phyloP scores from a whole-genome alignment of 306 rosid species.

The Mimosa pudica region DNA sequence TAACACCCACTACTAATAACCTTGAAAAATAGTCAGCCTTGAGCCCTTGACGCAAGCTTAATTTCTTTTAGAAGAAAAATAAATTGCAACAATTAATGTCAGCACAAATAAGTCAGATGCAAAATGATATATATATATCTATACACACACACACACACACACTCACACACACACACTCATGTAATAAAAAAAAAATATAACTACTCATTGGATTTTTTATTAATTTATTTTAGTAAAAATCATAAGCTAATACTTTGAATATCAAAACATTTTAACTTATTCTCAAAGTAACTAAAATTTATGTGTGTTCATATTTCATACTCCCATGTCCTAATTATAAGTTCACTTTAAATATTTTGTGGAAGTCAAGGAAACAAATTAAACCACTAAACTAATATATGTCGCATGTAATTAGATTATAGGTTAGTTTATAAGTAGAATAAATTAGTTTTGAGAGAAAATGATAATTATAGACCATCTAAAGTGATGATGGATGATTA shows the following conservation, averaged over 20 bases:
- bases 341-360: too few relatives aligned
- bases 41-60: background rate
- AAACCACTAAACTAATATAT: too few relatives aligned
- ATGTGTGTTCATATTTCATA: background rate
- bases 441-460: too few relatives aligned
- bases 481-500: too few relatives aligned
- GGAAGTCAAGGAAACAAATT: too few relatives aligned
- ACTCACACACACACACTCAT: too few relatives aligned
- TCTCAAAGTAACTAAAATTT: background rate
- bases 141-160: too few relatives aligned
- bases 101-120: background rate
- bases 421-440: too few relatives aligned
- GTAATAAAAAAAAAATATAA: background rate
- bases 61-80: background rate
- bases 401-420: too few relatives aligned
- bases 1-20: background rate
- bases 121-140: background rate
- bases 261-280: background rate
- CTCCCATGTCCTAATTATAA: background rate
- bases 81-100: background rate
- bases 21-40: background rate
- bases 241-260: background rate
- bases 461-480: too few relatives aligned
- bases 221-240: background rate
- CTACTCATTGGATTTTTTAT: background rate